phyloP scores from a whole-genome alignment of 2,329 filamentous ascomycete genomes.

The Sarocladium oryzae region DNA sequence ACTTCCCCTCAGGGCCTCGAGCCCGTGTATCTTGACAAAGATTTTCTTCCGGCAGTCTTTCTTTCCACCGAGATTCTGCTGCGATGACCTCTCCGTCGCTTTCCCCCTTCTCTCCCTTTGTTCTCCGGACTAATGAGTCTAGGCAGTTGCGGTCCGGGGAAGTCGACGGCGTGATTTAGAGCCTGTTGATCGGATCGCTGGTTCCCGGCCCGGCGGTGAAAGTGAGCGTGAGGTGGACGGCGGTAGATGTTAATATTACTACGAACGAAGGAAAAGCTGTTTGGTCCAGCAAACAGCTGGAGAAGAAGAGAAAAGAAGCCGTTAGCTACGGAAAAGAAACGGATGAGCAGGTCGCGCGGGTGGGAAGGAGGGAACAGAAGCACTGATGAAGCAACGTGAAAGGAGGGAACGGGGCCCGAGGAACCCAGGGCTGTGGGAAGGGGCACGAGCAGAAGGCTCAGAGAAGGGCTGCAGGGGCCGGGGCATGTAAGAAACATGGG shows the following conservation, averaged over 20 bases:
- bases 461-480: neutral
- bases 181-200: slow-evolving; percentile 5
- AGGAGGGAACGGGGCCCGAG: neutral
- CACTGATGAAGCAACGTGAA: neutral
- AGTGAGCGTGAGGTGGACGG: neutral
- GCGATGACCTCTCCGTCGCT: neutral
- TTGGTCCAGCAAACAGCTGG: slow-evolving; percentile 9
- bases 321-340: slow-evolving; percentile 1
- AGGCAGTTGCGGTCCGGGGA: neutral
- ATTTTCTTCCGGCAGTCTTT: slow-evolving; percentile 3
- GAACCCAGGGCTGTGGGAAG: neutral
- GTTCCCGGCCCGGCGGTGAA: neutral
- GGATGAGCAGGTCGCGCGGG: neutral
- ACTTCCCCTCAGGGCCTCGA: slow-evolving; percentile 8
- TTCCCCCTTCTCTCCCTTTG: neutral
- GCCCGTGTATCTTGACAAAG: neutral
- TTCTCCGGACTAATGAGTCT: too few relatives aligned
- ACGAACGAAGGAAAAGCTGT: slow-evolving; percentile 1
- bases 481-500: slow-evolving; percentile 10
- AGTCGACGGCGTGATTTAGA: slow-evolving; percentile 2
- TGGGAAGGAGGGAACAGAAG: neutral
- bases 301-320: neutral
- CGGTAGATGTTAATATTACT: neutral
- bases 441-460: neutral
- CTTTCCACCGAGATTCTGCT: neutral